Base-by-base conservation (phyloP, 2,329 filamentous ascomycete genomes). In the Dothistroma pini region DNA sequence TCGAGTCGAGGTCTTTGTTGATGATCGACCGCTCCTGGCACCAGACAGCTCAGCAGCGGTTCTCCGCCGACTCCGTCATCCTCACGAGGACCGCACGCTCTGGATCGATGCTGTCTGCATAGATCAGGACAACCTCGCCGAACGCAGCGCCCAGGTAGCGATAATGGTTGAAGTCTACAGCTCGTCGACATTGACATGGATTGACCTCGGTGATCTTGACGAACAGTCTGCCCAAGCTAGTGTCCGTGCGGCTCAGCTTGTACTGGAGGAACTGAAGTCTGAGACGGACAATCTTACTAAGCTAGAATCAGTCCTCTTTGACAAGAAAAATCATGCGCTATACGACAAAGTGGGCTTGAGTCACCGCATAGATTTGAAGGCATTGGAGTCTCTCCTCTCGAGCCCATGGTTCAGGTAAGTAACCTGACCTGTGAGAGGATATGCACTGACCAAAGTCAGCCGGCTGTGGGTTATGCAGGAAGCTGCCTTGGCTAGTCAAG, bases 41-140 rank as follows among this genome's bases (percentile, higher is more conserved):
- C 22, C 22, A 29, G 9, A 16, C 22, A 52, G 49, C 49, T 52
- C 49, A 14, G 49, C 11, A 9, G 31, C 49, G 10, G 21, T 52
- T 16, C 16, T 52, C 2, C n/a, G 49, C 12, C 49, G 31, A 11
- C 21, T 31, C 9, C 22, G 49, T 11, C 14, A 7, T 52, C 7
- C 19, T 29, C 14, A n/a, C 6, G 19, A 52, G 5, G 14, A 22
- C 2, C 19, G 22, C 10, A 29, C 9, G 6, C 19, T 55, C 2
- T 55, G 53, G 53, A 38, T 55, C 19, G 53, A 55, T 16, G n/a
- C 38, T 16, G 14, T 55, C 11, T 55, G 53, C 21, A 55, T 55
- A 29, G 35, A 55, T 38, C 53, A 55, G 53, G 32, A 35, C 22
- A 29, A 55, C 22, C n/a, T 7, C 2, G 32, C 3, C 16, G 53